Base-by-base conservation (phyloP, 257 asterid genomes). In the Coffea canephora region DNA sequence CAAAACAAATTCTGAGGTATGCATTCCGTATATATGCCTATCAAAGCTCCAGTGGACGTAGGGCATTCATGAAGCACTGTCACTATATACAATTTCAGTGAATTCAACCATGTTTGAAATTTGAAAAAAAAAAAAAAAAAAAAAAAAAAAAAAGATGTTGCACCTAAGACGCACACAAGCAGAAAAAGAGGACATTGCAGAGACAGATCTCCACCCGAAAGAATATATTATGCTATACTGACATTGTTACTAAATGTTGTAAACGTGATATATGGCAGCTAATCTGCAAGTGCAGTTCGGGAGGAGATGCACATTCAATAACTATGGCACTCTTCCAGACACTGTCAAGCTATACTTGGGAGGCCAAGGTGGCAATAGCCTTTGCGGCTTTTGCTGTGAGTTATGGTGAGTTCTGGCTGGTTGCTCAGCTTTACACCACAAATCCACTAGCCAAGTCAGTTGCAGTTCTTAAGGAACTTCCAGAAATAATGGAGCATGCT, bases 1-100 rank as follows among this genome's bases (percentile, higher is more conserved):
- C 89, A 93, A 87, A 87, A 88, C 87, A 75, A 81, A 87, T 34
- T 79, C 65, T 34, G 98, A 94, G 97, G 97, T 94, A 82, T 25
- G 73, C 55, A 45, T 21, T 55, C 71, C 59, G 25, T 25, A 45
- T 43, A 41, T 21, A 7, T 69, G 23, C 23, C 31, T 21, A 64
- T 64, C 36, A 25, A 64, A 64, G 69, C 6, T n/a, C 69, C 8
- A n/a, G 39, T n/a, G 39, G 18, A 59, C n/a, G 23, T 2, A 59
- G 66, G 31, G 23, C 34, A 21, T 21, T 8, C 67, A 8, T 61
- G 67, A 61, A 1, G 67, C 52, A 48, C 52, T 64, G 9, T 27
- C 14, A 62, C 36, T 64, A n/a, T 11, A 64, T 10, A 64, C 16
- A n/a, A 25, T 23, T 61, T 64, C 41, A 25, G 39, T 25, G 6